Base-by-base conservation (phyloP, 495 filamentous ascomycete species). In the Poronia punctata region DNA sequence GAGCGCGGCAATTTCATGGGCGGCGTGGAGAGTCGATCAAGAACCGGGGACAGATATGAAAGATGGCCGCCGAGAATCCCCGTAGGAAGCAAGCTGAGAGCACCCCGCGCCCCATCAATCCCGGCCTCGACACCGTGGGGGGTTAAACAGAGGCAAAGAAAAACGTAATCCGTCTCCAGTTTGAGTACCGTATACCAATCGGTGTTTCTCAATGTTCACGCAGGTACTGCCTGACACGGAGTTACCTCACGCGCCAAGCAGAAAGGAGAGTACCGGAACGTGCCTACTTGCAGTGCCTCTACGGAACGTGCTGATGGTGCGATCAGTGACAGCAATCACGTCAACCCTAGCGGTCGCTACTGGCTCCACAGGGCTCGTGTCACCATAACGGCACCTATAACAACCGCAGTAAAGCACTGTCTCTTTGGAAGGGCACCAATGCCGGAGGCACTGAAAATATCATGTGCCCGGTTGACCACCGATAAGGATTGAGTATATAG, bases 281-380 rank as follows among this genome's bases (percentile, higher is more conserved):
- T n/a, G n/a, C n/a, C n/a, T n/a, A n/a, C n/a, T n/a, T n/a, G n/a
- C n/a, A n/a, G n/a, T n/a, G n/a, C n/a, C 35, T 17, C 35, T 35
- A 19, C 33, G 35, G 24, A 43, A 38, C 9, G 23, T 11, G 18
- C 14, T 14, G 28, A 58, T 55, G 54, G 44, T 58, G 54, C 46
- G 48, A 58, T 57, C 42, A 54, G 36, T 40, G 44, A 47, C 43
- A 57, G 38, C 45, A 33, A 57, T 55, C 54, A 55, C 54, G 52
- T 58, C 54, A 55, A 52, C 34, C 48, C 45, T 33, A 50, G 28
- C 48, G 43, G 14, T 34, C 48, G 33, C 49, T 33, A 55, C 48
- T 58, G 52, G 54, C 50, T 54, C 52, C 52, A 52, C 51, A 46
- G 49, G 48, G 44, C 35, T 38, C 46, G n/a, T n/a, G n/a, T n/a